Conservation (phyloP, 305 asterid species). For the Fraxinus nigra region DNA sequence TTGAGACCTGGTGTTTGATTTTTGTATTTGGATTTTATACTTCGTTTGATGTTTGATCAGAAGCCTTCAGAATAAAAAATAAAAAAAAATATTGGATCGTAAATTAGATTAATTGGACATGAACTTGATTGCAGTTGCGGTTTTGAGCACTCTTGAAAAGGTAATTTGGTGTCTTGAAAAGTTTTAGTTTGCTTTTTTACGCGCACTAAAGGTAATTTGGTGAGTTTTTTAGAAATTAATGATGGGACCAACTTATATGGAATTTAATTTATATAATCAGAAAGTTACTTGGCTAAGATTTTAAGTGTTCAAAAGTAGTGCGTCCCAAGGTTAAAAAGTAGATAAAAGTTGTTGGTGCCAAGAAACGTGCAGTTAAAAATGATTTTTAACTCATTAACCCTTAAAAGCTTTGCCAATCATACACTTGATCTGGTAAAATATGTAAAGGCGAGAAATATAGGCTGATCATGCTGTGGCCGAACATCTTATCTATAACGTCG, state of each 20-base stretch:
- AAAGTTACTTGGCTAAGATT: neutral
- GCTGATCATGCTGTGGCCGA: constrained; percentile 22
- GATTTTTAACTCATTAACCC: neutral
- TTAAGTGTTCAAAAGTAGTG: neutral
- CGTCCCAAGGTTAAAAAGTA: neutral
- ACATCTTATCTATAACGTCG: neutral
- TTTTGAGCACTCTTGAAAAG: neutral
- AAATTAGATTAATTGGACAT: constrained; percentile 1
- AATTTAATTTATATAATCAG: constrained; percentile 6
- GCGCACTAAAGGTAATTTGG: neutral
- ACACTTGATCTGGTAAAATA: constrained; percentile 18
- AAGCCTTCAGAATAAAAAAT: neutral
- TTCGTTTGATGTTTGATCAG: neutral
- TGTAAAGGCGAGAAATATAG: constrained; percentile 11
- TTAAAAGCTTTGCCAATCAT: neutral
- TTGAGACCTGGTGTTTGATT: constrained; percentile 32
- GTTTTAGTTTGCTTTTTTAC: neutral
- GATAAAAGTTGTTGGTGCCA: neutral
- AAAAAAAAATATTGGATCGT: neutral
- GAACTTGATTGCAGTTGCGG: neutral
- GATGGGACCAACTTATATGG: neutral
- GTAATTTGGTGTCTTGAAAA: neutral
- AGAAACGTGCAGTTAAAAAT: neutral
- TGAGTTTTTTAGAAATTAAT: neutral
- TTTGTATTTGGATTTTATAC: neutral